Percentiles rank a stretch among this genome's conserved stretches.
Evolutionary conservation across 2,329 filamentous ascomycete species (phyloP).

Genomic region (Cladorrhinum sp.): DNA sequence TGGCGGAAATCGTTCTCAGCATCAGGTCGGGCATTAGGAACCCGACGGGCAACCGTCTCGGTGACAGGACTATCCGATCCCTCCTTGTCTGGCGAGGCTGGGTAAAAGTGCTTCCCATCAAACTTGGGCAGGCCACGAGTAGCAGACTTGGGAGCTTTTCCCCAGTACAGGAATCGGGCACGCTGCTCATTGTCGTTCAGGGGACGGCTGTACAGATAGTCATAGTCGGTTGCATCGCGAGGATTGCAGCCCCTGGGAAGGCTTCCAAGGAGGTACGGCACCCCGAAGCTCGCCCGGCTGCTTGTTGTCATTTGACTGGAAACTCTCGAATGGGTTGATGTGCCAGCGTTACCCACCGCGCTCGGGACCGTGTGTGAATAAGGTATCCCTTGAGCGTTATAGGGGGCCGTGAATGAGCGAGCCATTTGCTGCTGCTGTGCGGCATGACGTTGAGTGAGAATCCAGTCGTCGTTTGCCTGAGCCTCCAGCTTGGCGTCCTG

Average conservation of each 20-base stretch:
- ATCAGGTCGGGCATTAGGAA: slow-evolving; percentile 2
- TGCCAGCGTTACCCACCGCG: not conserved
- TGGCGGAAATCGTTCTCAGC: slow-evolving; percentile 13
- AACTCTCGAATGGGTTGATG: not conserved
- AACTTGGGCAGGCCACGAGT: slow-evolving; percentile 58
- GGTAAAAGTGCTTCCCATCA: slow-evolving; percentile 63
- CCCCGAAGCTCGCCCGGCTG: slow-evolving; percentile 18
- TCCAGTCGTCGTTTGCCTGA: slow-evolving; percentile 3
- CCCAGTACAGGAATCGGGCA: slow-evolving; percentile 60
- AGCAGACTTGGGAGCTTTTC: slow-evolving; percentile 49
- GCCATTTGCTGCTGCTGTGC: slow-evolving; percentile 11
- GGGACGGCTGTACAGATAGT: slow-evolving; percentile 55
- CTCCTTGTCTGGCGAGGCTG: slow-evolving; percentile 50
- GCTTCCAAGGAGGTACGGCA: slow-evolving; percentile 55
- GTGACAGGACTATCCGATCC: not conserved
- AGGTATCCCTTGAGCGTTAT: not conserved
- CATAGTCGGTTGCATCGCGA: slow-evolving; percentile 41
- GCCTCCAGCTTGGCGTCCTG: slow-evolving; percentile 16
- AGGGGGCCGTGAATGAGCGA: slow-evolving; percentile 10
- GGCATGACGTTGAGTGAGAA: not conserved
- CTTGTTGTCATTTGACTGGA: not conserved
- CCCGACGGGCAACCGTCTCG: not conserved
- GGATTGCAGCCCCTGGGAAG: slow-evolving; percentile 44
- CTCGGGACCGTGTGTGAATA: not conserved
- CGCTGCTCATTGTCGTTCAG: slow-evolving; percentile 57